Evolutionary conservation across 306 rosid genomes (phyloP).

Genomic region (Heteromeles arbutifolia): DNA sequence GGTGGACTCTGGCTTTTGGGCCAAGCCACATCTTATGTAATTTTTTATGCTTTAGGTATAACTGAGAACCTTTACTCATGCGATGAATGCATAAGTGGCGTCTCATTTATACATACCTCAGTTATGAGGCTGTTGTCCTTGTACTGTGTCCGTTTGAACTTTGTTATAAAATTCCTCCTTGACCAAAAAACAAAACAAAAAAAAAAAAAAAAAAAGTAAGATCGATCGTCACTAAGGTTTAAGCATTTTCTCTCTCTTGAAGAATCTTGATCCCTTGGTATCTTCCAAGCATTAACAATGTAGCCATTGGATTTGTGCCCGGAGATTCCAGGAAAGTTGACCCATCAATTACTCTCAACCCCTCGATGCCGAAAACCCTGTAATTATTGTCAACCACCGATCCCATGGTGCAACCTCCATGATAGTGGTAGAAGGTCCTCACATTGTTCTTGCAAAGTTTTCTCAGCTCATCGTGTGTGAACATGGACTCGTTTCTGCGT

Average conservation of each 20-base stretch:
- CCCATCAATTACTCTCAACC: constrained; percentile 53
- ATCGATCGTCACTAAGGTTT: background rate
- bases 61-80: no score
- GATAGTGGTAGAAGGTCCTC: constrained; percentile 61
- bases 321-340: constrained; percentile 67
- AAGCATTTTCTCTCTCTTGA: constrained; percentile 22
- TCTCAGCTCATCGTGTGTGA: constrained; percentile 28
- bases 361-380: constrained; percentile 42
- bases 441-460: constrained; percentile 45
- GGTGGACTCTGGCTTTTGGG: no score
- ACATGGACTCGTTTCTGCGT: constrained; percentile 17
- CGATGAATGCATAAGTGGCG: no score
- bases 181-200: no score
- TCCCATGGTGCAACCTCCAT: constrained; percentile 60
- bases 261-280: constrained; percentile 67
- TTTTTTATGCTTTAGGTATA: no score
- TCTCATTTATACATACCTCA: no score
- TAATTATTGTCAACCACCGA: constrained; percentile 49
- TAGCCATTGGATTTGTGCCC: constrained; percentile 75
- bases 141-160: no score
- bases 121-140: no score
- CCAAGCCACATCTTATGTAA: no score
- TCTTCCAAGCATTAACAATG: constrained; percentile 69
- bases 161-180: no score
- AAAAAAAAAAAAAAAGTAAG: no score